Percentiles rank a stretch among this genome's conserved stretches.
Evolutionary conservation across 1,284 basidiomycete species (phyloP).

Genomic region (Pyrrhoderma noxium): DNA sequence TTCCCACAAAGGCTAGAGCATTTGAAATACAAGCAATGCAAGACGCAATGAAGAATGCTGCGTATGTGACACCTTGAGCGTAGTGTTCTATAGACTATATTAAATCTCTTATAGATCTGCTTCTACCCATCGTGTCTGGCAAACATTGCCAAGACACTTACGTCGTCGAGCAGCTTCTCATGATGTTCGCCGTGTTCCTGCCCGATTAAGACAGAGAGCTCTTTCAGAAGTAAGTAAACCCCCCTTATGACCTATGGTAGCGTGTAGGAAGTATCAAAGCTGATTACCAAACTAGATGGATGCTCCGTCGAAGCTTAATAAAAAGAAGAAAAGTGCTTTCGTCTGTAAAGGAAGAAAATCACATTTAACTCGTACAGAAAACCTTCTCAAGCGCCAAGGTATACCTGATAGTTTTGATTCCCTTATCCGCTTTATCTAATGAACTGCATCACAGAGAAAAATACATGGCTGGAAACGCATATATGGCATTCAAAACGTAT

Average conservation of each 20-base stretch:
- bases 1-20: slow-evolving; percentile 62
- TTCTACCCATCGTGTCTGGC: slow-evolving; percentile 79
- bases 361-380: slow-evolving; percentile 43
- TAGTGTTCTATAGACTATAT: not conserved
- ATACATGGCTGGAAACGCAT: slow-evolving; percentile 89
- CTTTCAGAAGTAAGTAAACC: slow-evolving; percentile 56
- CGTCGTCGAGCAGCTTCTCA: slow-evolving; percentile 88
- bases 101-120: slow-evolving; percentile 28
- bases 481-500: slow-evolving; percentile 93
- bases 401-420: not conserved
- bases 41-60: slow-evolving; percentile 70
- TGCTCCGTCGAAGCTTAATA: slow-evolving; percentile 48
- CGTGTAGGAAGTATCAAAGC: no score
- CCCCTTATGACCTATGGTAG: not conserved
- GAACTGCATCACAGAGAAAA: slow-evolving; percentile 46
- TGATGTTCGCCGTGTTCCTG: slow-evolving; percentile 83
- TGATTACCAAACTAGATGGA: slow-evolving; percentile 57
- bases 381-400: slow-evolving; percentile 65
- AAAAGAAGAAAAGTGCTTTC: no score
- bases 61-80: slow-evolving; percentile 35
- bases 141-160: slow-evolving; percentile 82
- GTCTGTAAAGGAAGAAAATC: slow-evolving; percentile 58
- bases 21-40: slow-evolving; percentile 89
- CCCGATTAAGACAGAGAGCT: slow-evolving; percentile 71
- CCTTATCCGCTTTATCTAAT: not conserved